Evolutionary conservation across 2,329 filamentous ascomycete genomes (phyloP).

Genomic region (Botrytis porri): DNA sequence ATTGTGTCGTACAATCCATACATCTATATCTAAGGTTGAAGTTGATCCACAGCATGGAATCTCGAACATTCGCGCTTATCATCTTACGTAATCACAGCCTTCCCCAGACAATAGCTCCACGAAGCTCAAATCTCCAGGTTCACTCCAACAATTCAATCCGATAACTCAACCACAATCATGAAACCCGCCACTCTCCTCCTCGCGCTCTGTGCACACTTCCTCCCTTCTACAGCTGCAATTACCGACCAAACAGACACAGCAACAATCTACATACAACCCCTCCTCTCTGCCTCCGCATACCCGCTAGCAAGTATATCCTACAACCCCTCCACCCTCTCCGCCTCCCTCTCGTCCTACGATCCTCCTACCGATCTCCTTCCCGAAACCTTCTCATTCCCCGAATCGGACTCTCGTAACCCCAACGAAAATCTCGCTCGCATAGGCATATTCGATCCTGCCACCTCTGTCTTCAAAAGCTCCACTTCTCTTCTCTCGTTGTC

Average conservation of each 20-base stretch:
- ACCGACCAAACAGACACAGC: constrained; percentile 41
- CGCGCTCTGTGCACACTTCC: constrained; percentile 39
- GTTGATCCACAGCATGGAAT: not conserved
- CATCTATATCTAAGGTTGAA: not conserved
- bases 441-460: constrained; percentile 52
- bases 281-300: constrained; percentile 39
- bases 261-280: constrained; percentile 35
- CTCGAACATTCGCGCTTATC: not conserved
- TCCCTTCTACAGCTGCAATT: constrained; percentile 40
- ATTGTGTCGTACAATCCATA: not conserved
- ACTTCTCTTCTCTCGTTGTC: constrained; percentile 54
- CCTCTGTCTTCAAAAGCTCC: constrained; percentile 50
- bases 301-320: constrained; percentile 58
- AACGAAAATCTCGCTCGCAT: constrained; percentile 49
- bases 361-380: constrained; percentile 49
- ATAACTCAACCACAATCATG: constrained; percentile 23
- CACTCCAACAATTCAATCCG: not conserved
- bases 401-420: not conserved
- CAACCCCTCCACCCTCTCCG: constrained; percentile 45
- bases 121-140: constrained; percentile 15
- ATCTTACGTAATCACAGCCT: constrained; percentile 11
- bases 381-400: not conserved
- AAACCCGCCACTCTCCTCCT: constrained; percentile 45
- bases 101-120: constrained; percentile 21
- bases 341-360: constrained; percentile 54